Evolutionary conservation across 345 rosid species (phyloP).

Genomic region (Corchorus olitorius): DNA sequence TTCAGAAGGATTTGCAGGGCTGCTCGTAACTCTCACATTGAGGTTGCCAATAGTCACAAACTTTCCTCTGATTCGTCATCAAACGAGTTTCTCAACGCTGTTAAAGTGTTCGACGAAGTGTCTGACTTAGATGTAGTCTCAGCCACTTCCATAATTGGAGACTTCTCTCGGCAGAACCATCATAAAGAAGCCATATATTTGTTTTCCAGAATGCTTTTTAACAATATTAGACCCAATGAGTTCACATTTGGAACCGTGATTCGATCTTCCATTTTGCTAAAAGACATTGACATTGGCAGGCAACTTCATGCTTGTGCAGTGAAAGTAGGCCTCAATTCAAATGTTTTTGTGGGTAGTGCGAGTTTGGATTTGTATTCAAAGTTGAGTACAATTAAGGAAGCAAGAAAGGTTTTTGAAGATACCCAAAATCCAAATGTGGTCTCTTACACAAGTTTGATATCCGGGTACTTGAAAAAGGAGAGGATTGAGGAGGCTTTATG

Average conservation of each 20-base stretch:
- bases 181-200: slow-evolving; percentile 47
- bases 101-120: slow-evolving; percentile 56
- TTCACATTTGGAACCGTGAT: slow-evolving; percentile 73
- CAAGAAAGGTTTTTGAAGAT: slow-evolving; percentile 58
- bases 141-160: slow-evolving; percentile 56
- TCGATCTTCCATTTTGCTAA: slow-evolving; percentile 44
- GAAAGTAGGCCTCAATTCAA: slow-evolving; percentile 61
- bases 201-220: slow-evolving; percentile 51
- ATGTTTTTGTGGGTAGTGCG: slow-evolving; percentile 75
- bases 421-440: slow-evolving; percentile 66
- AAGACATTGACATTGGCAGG: slow-evolving; percentile 49
- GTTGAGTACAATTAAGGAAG: slow-evolving; percentile 54
- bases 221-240: slow-evolving; percentile 64
- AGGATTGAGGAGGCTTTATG: slow-evolving; percentile 46
- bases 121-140: slow-evolving; percentile 52
- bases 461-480: slow-evolving; percentile 57
- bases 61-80: background rate
- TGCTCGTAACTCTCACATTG: background rate
- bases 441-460: slow-evolving; percentile 60
- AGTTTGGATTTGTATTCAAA: slow-evolving; percentile 63
- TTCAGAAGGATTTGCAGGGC: background rate
- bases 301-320: slow-evolving; percentile 65
- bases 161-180: slow-evolving; percentile 40
- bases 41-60: background rate
- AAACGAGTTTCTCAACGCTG: slow-evolving; percentile 1